A percentile compares a stretch with the other conserved stretches of the same genome.
Evolutionary conservation across 2,329 filamentous ascomycete species (phyloP).

Genomic region (Diaporthe vexans): DNA sequence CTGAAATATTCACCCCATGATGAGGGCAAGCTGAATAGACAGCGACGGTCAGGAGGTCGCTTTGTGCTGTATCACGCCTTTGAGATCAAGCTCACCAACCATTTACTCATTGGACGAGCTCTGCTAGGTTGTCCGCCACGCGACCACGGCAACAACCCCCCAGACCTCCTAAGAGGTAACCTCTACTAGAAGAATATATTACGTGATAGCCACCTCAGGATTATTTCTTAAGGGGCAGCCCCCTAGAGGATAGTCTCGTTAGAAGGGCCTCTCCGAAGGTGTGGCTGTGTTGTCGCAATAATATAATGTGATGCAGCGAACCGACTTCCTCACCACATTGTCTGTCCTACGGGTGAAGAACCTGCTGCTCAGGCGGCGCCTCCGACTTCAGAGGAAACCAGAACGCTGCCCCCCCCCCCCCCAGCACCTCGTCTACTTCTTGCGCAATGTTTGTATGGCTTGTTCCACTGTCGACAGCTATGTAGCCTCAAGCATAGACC

Average conservation of each 20-base stretch:
- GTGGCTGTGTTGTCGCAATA: too few species aligned
- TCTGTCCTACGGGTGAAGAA: neutral
- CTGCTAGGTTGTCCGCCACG: too few species aligned
- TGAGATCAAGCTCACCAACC: neutral
- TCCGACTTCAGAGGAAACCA: neutral
- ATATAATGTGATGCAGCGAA: too few species aligned
- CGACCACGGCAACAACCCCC: too few species aligned
- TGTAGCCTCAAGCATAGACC: neutral
- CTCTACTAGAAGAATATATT: neutral
- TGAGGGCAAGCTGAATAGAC: neutral
- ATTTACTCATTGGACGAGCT: too few species aligned
- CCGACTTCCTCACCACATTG: neutral
- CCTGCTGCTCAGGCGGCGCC: neutral
- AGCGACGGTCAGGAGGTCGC: neutral
- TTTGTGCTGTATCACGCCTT: too few species aligned
- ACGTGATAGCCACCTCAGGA: too few species aligned
- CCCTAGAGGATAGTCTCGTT: too few species aligned
- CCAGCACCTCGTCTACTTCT: neutral
- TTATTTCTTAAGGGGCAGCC: too few species aligned
- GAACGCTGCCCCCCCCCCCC: neutral
- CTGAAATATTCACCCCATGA: neutral
- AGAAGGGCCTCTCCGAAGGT: too few species aligned
- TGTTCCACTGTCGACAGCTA: neutral
- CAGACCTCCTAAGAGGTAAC: too few species aligned
- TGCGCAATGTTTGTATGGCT: neutral